phyloP scores from a whole-genome alignment of 495 filamentous ascomycete genomes.

The Talaromyces nanjingensis region DNA sequence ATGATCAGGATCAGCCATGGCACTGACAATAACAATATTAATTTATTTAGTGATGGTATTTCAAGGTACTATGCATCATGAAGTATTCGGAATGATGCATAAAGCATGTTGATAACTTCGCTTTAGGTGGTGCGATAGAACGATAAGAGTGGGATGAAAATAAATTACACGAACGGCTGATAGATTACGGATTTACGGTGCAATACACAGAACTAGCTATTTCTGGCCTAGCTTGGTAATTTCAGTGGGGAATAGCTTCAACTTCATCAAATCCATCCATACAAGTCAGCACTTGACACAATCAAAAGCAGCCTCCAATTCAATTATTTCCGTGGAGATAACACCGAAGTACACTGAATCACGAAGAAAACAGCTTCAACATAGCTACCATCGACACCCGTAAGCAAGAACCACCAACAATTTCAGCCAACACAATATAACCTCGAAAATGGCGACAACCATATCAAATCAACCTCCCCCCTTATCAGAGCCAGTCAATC shows the following conservation, averaged over 20 bases:
- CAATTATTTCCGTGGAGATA: background rate
- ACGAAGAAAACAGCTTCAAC: background rate
- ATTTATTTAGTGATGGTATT: background rate
- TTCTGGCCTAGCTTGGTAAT: background rate
- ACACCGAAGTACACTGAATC: too few species aligned
- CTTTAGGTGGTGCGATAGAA: background rate
- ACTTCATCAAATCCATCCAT: background rate
- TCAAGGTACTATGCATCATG: background rate
- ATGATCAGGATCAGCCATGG: background rate
- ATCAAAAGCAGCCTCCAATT: background rate
- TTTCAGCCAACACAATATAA: background rate
- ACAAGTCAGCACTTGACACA: background rate
- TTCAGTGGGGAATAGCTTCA: background rate
- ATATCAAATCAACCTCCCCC: constrained; percentile 7
- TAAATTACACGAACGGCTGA: background rate
- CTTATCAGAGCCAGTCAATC: constrained; percentile 16
- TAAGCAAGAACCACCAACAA: background rate
- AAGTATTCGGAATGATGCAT: background rate
- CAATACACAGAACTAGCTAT: background rate
- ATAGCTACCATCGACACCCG: background rate
- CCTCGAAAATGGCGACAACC: constrained; percentile 11
- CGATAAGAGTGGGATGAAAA: background rate
- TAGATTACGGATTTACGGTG: background rate
- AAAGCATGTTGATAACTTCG: background rate
- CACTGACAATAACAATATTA: background rate